These are phyloP conservation scores for Parmales sp. DNA, from an alignment of 108 stramenopile genomes.

Conservation along the genomic window DNA sequence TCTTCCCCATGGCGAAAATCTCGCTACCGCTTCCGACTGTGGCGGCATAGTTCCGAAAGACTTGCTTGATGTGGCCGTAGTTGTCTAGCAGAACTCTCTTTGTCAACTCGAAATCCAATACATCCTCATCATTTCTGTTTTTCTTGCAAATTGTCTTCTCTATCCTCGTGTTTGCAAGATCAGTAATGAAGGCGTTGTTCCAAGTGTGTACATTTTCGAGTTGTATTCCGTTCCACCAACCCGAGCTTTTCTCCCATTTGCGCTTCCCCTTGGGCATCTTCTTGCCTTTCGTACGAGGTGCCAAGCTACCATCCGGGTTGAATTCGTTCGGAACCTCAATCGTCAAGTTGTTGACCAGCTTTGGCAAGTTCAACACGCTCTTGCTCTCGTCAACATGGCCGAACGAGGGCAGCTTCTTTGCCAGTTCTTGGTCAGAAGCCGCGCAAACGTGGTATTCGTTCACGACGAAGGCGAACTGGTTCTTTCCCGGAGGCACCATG, in stretches of 20 bases:
- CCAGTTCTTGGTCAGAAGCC: neutral
- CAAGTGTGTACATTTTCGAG: no score
- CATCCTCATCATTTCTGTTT: neutral
- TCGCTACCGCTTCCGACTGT: neutral
- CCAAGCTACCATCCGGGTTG: neutral
- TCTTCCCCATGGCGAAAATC: constrained; percentile 8
- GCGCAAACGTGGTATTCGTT: neutral
- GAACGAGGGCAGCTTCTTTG: neutral
- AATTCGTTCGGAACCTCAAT: neutral
- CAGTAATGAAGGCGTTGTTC: neutral
- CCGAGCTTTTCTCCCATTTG: neutral
- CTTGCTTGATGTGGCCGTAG: constrained; percentile 7
- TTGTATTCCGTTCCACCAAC: no score
- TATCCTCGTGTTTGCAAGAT: neutral
- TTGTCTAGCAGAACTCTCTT: neutral
- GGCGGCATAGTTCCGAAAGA: neutral
- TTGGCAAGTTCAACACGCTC: neutral
- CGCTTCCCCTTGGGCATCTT: neutral
- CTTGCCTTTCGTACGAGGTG: neutral
- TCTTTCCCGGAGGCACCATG: constrained; percentile 11
- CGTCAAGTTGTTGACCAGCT: neutral
- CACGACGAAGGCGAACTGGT: constrained; percentile 4
- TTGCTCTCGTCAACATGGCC: neutral
- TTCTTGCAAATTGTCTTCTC: neutral
- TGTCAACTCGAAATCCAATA: neutral